Evolutionary conservation across 768 basidiomycete species (phyloP), one percentile per base, ranked within the genome.

Genomic region (Suillus cothurnatus): DNA sequence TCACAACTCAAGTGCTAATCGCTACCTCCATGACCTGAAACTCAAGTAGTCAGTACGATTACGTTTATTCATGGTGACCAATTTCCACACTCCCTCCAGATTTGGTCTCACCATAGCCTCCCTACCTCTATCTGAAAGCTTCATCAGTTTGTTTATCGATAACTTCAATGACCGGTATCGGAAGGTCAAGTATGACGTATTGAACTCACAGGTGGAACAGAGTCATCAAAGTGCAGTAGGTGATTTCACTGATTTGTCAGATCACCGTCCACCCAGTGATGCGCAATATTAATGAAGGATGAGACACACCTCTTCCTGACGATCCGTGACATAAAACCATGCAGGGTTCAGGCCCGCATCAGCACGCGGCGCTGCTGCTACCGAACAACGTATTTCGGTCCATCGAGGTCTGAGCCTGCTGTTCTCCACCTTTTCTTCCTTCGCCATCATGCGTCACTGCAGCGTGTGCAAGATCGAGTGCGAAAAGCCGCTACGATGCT

Each of bases 401-500:
- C 28, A 6, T 53, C 5, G 19, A 53, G 11, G 11, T 11, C 32
- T 21, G 19, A 53, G 52, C 19, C 31, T 53, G 52, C 31, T 21
- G 28, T 11, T 53, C 19, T 19, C 19, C 19, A 31, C 28, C 31
- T 5, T 53, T 53, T 53, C 19, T 53, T 31, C 31, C 28, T 31
- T 53, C 9, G 19, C 52, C 19, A 53, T 21, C 52, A 53, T 53
- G 52, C 28, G 28, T 1, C 52, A 53, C 6, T 53, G 52, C 11
- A 53, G 28, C 32, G 69, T 70, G 4, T 71, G 70, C 47, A 71
- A 65, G 26, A 64, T 64, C 32, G 65, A 70, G 53, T 68, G 65
- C 19, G 57, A 67, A 62, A 66, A 62, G 41, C 49, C 65, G 6
- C 53, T 70, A 45, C 69, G 61, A 60, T 71, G 69, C 61, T 71